Conservation (phyloP, 2,329 filamentous ascomycete genomes). For the Pseudonectria foliicola region DNA sequence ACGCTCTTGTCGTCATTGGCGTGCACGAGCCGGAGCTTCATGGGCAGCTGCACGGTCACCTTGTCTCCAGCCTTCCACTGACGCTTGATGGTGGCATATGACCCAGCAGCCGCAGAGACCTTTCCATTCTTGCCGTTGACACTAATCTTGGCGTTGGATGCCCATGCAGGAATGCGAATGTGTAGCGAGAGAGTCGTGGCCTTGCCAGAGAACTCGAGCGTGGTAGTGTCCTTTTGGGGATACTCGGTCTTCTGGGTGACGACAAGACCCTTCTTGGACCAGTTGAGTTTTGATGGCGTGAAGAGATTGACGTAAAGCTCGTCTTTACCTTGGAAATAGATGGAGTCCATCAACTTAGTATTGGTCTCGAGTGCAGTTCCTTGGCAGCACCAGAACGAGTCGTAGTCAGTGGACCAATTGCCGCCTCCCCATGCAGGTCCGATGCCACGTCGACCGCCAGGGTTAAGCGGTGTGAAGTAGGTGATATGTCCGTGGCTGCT, state of each 20-base stretch:
- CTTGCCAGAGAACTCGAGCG: slow-evolving; percentile 30
- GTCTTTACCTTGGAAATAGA: slow-evolving; percentile 39
- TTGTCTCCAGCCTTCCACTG: slow-evolving; percentile 37
- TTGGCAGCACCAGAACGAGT: slow-evolving; percentile 48
- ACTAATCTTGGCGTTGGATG: slow-evolving; percentile 29
- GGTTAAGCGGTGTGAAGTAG: slow-evolving; percentile 44
- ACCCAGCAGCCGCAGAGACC: slow-evolving; percentile 25
- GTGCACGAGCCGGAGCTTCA: slow-evolving; percentile 33
- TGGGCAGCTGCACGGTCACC: slow-evolving; percentile 37
- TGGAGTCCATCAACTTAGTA: slow-evolving; percentile 45
- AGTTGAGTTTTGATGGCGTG: slow-evolving; percentile 37
- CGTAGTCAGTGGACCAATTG: slow-evolving; percentile 47
- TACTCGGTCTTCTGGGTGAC: slow-evolving; percentile 37
- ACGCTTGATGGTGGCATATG: slow-evolving; percentile 34
- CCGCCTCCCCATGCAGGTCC: slow-evolving; percentile 48
- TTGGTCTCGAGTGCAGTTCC: slow-evolving; percentile 46
- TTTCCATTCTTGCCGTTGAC: slow-evolving; percentile 33
- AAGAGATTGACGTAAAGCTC: slow-evolving; percentile 44
- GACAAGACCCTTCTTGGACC: slow-evolving; percentile 32
- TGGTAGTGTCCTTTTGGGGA: slow-evolving; percentile 33
- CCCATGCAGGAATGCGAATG: slow-evolving; percentile 43
- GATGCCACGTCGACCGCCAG: slow-evolving; percentile 39
- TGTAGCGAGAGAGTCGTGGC: slow-evolving; percentile 26
- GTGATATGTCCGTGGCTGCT: slow-evolving; percentile 42
- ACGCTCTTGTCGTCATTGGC: slow-evolving; percentile 40